phyloP scores from a whole-genome alignment of 2,329 filamentous ascomycete genomes.

The Scytalidium lignicola region DNA sequence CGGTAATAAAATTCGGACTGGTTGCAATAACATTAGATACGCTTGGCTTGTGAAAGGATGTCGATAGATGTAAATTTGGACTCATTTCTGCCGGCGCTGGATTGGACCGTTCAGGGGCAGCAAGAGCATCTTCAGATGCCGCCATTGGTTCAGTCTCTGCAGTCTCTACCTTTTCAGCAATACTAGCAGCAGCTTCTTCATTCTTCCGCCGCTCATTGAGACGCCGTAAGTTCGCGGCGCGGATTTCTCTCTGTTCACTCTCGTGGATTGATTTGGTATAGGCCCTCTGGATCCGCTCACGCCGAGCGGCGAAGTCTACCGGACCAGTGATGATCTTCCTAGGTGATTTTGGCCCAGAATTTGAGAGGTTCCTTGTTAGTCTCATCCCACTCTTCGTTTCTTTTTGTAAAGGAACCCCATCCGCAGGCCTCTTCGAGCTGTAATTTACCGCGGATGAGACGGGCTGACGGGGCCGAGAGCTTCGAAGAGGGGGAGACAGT shows the following conservation, averaged over 20 bases:
- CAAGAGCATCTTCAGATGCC: background rate
- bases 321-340: conserved; percentile 59
- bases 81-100: background rate
- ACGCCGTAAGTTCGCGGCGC: conserved; percentile 35
- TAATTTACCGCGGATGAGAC: conserved; percentile 71
- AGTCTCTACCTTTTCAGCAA: conserved; percentile 25
- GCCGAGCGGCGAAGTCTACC: conserved; percentile 78
- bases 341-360: conserved; percentile 29
- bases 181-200: conserved; percentile 23
- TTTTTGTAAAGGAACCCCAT: conserved; percentile 17
- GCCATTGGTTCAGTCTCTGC: conserved; percentile 4
- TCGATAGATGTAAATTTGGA: background rate
- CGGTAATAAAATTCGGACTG: conserved; percentile 6
- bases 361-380: conserved; percentile 18
- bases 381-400: conserved; percentile 21
- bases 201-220: conserved; percentile 16
- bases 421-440: conserved; percentile 60
- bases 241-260: conserved; percentile 52
- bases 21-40: background rate
- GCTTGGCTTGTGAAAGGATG: background rate
- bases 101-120: background rate
- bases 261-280: conserved; percentile 81
- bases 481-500: conserved; percentile 72
- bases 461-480: conserved; percentile 74
- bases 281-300: conserved; percentile 77